Base-by-base conservation (phyloP, 306 rosid genomes). In the Inga laurina region DNA sequence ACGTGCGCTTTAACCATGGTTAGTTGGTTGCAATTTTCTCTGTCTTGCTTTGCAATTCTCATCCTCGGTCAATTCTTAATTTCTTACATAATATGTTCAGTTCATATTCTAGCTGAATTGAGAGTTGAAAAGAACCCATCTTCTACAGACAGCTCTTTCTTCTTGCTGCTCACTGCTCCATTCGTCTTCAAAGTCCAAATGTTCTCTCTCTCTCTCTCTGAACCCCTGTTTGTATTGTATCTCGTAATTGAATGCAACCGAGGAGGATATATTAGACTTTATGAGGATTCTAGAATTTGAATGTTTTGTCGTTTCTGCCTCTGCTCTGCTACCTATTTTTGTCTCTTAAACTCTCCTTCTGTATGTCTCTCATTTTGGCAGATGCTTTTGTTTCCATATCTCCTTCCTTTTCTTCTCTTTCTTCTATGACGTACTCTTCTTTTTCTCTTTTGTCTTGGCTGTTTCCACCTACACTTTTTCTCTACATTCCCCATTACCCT, bases 301-400 rank as follows among this genome's bases (percentile, higher is more conserved):
- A 10, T 79, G 90, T 87, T 90, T 85, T 69, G 87, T 85, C 91
- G 79, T 73, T 27, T 79, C 13, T 72, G 85, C 82, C 77, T 71
- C 64, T 73, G 35, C 72, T 45, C 91, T 91, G 94, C 82, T 83
- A 75, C 71, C 57, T 49, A 22, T 59, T 59, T 59, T 78, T 88
- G 90, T 92, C 88, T 64, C 57, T 64, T 54, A 54, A 34, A 8
- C 34, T 64, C 44, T 72, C 54, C 2, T 49, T 59, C 49, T 44
- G 54, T 51, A 5, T 51, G 27, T 37, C 49, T 9, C 27, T 30
- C 68, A 10, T 14, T 82, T 65, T 65, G 54, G 75, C 75, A 41
- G 72, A 35, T 74, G 49, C 68, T 49, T 78, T 11, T 46, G 43
- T 46, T 48, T 12, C 56, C 57, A 41, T 39, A 34, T 72, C n/a